Evolutionary conservation across 2,329 filamentous ascomycete genomes (phyloP).

Genomic region (Aspergillus sp.): DNA sequence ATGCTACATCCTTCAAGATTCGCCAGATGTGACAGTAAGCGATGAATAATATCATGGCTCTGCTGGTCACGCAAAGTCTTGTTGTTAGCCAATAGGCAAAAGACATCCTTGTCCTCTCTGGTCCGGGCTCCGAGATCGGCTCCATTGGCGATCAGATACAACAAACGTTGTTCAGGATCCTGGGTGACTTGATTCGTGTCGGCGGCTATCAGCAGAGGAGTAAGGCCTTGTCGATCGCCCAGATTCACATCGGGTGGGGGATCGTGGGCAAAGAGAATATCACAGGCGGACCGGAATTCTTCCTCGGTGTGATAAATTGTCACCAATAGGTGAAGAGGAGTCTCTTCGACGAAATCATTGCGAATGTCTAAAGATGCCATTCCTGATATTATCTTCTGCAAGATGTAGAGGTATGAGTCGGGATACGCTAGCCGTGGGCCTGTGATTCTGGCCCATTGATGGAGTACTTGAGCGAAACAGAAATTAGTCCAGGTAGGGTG

Average conservation of each 20-base stretch:
- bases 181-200: slow-evolving; percentile 15
- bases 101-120: slow-evolving; percentile 22
- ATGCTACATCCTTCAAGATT: neutral
- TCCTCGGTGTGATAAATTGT: slow-evolving; percentile 25
- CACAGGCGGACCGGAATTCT: slow-evolving; percentile 26
- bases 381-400: slow-evolving; percentile 19
- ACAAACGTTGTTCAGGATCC: slow-evolving; percentile 19
- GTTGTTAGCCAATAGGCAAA: slow-evolving; percentile 27
- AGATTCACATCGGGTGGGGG: slow-evolving; percentile 25
- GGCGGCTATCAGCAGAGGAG: slow-evolving; percentile 25
- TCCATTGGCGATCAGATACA: slow-evolving; percentile 26
- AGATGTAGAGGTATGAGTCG: slow-evolving; percentile 21
- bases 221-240: slow-evolving; percentile 20
- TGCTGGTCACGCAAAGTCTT: slow-evolving; percentile 22
- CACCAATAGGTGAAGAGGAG: slow-evolving; percentile 26
- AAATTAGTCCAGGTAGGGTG: too few relatives aligned
- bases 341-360: slow-evolving; percentile 23
- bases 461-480: slow-evolving; percentile 17
- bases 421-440: slow-evolving; percentile 28
- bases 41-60: slow-evolving; percentile 24
- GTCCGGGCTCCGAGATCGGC: slow-evolving; percentile 17
- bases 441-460: slow-evolving; percentile 26
- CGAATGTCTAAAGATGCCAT: slow-evolving; percentile 22
- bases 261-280: slow-evolving; percentile 22
- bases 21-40: slow-evolving; percentile 20